Percentiles rank a stretch among this genome's conserved stretches.
Evolutionary conservation across 2,329 filamentous ascomycete genomes (phyloP).

Genomic region (Penicillium sp.): DNA sequence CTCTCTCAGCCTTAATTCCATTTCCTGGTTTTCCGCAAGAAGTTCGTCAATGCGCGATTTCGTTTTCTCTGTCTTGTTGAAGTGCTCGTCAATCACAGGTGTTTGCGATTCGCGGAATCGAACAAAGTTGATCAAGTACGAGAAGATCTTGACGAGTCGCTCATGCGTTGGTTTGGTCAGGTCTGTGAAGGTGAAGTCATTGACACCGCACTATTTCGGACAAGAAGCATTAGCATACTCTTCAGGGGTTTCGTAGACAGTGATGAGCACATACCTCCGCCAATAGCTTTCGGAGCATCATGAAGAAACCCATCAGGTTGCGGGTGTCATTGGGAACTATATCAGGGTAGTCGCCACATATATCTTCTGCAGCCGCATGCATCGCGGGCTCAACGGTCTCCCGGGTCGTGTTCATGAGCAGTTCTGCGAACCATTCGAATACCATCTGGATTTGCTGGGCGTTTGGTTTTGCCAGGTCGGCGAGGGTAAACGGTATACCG

Average conservation of each 20-base stretch:
- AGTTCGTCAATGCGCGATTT: slow-evolving; percentile 85
- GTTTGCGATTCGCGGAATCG: slow-evolving; percentile 94
- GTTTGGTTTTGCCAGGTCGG: slow-evolving; percentile 90
- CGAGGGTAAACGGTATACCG: slow-evolving; percentile 80
- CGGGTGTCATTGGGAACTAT: slow-evolving; percentile 82
- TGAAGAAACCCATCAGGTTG: slow-evolving; percentile 94
- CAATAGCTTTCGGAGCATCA: slow-evolving; percentile 74
- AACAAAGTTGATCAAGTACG: slow-evolving; percentile 98
- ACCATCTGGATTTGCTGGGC: slow-evolving; percentile 94
- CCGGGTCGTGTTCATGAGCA: slow-evolving; percentile 88
- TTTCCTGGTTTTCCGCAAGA: slow-evolving; percentile 81
- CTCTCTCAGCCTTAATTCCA: slow-evolving; percentile 74
- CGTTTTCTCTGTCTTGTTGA: slow-evolving; percentile 82
- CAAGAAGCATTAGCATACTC: background rate
- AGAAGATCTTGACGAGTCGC: slow-evolving; percentile 90
- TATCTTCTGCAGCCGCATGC: slow-evolving; percentile 83
- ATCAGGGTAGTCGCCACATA: slow-evolving; percentile 80
- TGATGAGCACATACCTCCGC: slow-evolving; percentile 50
- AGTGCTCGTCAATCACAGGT: slow-evolving; percentile 83
- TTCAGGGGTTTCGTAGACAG: background rate
- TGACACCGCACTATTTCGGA: slow-evolving; percentile 69
- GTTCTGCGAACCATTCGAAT: slow-evolving; percentile 94
- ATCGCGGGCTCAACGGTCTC: slow-evolving; percentile 94
- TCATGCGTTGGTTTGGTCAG: slow-evolving; percentile 87
- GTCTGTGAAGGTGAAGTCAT: slow-evolving; percentile 90